A percentile compares a stretch with the other conserved stretches of the same genome.
Evolutionary conservation across 805 yeast genomes (phyloP).

Genomic region (Zygosaccharomyces gambellarensis): DNA sequence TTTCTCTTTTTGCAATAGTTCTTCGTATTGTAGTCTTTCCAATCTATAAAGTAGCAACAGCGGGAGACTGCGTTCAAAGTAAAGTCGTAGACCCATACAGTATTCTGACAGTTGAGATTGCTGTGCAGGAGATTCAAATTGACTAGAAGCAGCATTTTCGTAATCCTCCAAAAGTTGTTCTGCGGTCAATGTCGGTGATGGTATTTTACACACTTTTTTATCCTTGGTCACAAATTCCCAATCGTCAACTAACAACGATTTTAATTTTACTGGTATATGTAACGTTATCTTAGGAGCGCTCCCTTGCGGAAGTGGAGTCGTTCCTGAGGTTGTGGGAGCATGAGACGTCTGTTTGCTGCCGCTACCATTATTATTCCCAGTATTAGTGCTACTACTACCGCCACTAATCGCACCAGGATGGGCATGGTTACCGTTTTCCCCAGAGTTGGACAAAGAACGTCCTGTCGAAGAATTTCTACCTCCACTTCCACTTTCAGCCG

Average conservation of each 20-base stretch:
- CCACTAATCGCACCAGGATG: background rate
- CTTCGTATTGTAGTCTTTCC: constrained; percentile 30
- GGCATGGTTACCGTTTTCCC: constrained; percentile 2
- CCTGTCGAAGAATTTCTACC: background rate
- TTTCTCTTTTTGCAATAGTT: constrained; percentile 15
- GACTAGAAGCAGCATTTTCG: constrained; percentile 29
- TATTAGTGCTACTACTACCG: constrained; percentile 28
- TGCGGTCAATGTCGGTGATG: constrained; percentile 49
- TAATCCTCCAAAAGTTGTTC: constrained; percentile 52
- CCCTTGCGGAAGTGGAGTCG: constrained; percentile 3
- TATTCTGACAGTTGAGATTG: constrained; percentile 61
- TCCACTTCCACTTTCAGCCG: constrained; percentile 1
- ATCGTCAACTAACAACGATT: constrained; percentile 75
- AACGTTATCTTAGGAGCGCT: constrained; percentile 41
- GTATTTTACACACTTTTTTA: constrained; percentile 62
- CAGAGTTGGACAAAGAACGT: background rate
- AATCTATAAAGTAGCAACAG: constrained; percentile 28
- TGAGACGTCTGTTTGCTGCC: constrained; percentile 34
- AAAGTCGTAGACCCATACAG: constrained; percentile 60
- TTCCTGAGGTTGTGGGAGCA: constrained; percentile 1
- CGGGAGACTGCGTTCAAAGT: constrained; percentile 64
- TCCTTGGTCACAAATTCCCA: constrained; percentile 90
- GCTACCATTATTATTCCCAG: background rate
- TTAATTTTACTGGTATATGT: constrained; percentile 60
- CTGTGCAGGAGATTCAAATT: constrained; percentile 33